Conservation (phyloP, 176 grass and related monocot species). For the Hsuehochloa calcarea region DNA sequence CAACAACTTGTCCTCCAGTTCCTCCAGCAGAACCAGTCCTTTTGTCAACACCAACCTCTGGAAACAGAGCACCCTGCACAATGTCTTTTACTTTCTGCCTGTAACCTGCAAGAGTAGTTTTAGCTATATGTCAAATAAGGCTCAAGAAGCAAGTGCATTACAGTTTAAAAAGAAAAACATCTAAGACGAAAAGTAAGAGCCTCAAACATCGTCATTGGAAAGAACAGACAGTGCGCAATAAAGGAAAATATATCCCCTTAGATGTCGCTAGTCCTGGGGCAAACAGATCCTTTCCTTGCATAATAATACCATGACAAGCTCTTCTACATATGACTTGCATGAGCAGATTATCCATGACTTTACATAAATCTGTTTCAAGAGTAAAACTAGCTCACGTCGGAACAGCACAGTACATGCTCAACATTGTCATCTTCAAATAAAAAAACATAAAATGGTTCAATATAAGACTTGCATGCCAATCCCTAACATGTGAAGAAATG, state of each 20-base stretch:
- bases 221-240: neutral
- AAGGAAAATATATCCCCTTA: neutral
- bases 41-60: constrained; percentile 75
- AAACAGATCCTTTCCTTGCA: neutral
- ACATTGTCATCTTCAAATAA: neutral
- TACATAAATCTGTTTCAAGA: neutral
- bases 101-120: constrained; percentile 63
- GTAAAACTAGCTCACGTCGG: neutral
- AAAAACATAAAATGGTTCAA: neutral
- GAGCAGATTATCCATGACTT: neutral
- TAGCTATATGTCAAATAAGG: constrained; percentile 1
- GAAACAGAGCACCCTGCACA: constrained; percentile 85
- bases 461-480: neutral
- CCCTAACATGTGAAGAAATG: neutral
- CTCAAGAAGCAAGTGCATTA: neutral
- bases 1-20: constrained; percentile 75
- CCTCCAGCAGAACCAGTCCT: constrained; percentile 67
- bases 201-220: neutral
- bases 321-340: neutral
- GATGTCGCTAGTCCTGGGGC: neutral
- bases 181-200: neutral
- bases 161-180: neutral
- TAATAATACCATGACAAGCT: neutral
- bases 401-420: neutral
- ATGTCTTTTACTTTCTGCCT: constrained; percentile 75